Evolutionary conservation across 805 yeast genomes (phyloP).

Genomic region (Starmerella sirachaensis): DNA sequence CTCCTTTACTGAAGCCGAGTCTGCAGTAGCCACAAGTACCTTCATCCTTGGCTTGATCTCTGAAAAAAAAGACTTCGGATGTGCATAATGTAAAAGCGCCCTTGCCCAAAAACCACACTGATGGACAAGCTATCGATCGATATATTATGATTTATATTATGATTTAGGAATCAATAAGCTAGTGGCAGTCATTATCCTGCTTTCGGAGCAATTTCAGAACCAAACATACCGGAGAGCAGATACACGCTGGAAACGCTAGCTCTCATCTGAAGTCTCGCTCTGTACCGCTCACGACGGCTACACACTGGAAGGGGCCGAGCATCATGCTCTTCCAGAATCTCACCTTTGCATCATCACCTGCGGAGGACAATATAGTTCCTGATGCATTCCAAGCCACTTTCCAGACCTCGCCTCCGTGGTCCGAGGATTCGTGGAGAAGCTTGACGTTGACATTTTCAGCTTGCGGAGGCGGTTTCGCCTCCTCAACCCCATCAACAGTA

Average conservation of each 20-base stretch:
- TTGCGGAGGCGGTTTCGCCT: neutral
- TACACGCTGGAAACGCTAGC: neutral
- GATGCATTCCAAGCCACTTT: slow-evolving; percentile 89
- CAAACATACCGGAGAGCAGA: neutral
- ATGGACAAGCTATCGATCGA: too few species aligned
- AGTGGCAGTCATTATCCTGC: too few species aligned
- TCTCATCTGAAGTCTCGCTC: slow-evolving; percentile 1
- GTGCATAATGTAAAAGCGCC: too few species aligned
- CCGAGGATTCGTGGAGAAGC: slow-evolving; percentile 53
- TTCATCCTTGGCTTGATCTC: slow-evolving; percentile 31
- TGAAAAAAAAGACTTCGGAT: neutral
- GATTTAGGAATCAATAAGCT: too few species aligned
- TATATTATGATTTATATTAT: too few species aligned
- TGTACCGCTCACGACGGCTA: slow-evolving; percentile 63
- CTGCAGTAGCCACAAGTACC: slow-evolving; percentile 40
- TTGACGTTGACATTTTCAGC: slow-evolving; percentile 34
- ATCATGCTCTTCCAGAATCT: slow-evolving; percentile 86
- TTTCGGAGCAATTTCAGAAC: too few species aligned
- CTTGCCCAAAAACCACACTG: too few species aligned
- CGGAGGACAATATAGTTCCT: slow-evolving; percentile 81
- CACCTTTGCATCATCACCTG: slow-evolving; percentile 91
- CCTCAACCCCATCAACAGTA: slow-evolving; percentile 1
- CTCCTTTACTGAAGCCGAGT: slow-evolving; percentile 44
- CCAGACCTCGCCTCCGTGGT: slow-evolving; percentile 89
- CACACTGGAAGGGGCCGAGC: slow-evolving; percentile 76